Percentiles rank a stretch among this genome's conserved stretches.
phyloP scores from a whole-genome alignment of 345 rosid species.

The Rhodamnia rubescens region DNA sequence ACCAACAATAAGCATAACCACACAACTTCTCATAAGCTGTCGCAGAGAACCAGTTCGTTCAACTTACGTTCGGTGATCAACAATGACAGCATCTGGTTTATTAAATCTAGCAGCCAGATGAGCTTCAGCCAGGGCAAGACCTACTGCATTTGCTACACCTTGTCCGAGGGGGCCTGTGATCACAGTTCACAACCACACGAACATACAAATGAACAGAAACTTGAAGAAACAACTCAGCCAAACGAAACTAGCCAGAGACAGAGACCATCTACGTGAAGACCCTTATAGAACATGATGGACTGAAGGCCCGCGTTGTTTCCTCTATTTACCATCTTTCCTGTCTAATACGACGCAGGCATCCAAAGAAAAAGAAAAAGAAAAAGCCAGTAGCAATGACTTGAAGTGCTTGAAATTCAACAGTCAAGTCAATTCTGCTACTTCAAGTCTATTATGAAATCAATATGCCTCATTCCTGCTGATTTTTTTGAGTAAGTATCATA shows the following conservation, averaged over 20 bases:
- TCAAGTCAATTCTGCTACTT: background rate
- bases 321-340: background rate
- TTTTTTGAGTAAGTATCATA: background rate
- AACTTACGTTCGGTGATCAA: conserved; percentile 21
- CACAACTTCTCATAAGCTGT: background rate
- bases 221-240: background rate
- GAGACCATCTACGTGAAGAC: background rate
- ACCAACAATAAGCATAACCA: background rate
- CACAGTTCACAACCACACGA: background rate
- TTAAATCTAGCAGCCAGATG: conserved; percentile 28
- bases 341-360: background rate
- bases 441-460: background rate
- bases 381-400: background rate
- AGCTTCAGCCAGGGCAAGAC: conserved; percentile 28
- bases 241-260: background rate
- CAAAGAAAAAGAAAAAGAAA: background rate
- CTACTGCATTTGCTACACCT: conserved; percentile 32
- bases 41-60: background rate
- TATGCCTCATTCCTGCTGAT: background rate
- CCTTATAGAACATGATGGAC: background rate
- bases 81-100: conserved; percentile 19
- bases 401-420: background rate
- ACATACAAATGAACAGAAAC: background rate
- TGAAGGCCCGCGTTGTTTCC: background rate
- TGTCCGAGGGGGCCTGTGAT: conserved; percentile 29